phyloP scores from a whole-genome alignment of 352 stramenopile genomes.

The Saprolegnia parasitica region DNA sequence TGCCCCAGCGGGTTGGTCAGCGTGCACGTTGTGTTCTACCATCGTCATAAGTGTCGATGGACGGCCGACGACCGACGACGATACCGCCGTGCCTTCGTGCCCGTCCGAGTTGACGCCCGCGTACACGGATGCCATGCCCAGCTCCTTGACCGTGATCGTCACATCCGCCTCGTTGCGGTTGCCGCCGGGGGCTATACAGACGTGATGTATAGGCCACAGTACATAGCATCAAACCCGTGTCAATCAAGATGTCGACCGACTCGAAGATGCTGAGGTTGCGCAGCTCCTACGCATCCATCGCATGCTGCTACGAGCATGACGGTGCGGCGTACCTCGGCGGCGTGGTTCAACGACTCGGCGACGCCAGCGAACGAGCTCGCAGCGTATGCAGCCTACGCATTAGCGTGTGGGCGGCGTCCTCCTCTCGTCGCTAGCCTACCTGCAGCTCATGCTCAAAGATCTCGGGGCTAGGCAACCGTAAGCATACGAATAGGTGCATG shows the following conservation, averaged over 20 bases:
- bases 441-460: constrained; percentile 86
- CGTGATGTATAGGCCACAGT: too few relatives aligned
- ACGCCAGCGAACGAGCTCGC: constrained; percentile 16
- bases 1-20: constrained; percentile 78
- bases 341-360: constrained; percentile 18
- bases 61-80: not conserved
- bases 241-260: constrained; percentile 72
- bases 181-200: constrained; percentile 54
- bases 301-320: constrained; percentile 41
- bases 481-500: not conserved
- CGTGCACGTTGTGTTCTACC: constrained; percentile 36
- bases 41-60: not conserved
- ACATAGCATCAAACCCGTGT: constrained; percentile 44
- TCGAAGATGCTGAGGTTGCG: constrained; percentile 81
- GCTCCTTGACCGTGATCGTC: constrained; percentile 85
- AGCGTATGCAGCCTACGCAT: constrained; percentile 4
- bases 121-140: constrained; percentile 79
- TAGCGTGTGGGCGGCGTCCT: not conserved
- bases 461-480: constrained; percentile 42
- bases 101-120: constrained; percentile 79
- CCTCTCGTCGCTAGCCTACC: constrained; percentile 32
- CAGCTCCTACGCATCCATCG: constrained; percentile 51
- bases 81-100: constrained; percentile 76
- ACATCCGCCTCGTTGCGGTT: constrained; percentile 73
- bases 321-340: constrained; percentile 36